Conservation (phyloP, 257 asterid species). For the Hygrophila difformis region DNA sequence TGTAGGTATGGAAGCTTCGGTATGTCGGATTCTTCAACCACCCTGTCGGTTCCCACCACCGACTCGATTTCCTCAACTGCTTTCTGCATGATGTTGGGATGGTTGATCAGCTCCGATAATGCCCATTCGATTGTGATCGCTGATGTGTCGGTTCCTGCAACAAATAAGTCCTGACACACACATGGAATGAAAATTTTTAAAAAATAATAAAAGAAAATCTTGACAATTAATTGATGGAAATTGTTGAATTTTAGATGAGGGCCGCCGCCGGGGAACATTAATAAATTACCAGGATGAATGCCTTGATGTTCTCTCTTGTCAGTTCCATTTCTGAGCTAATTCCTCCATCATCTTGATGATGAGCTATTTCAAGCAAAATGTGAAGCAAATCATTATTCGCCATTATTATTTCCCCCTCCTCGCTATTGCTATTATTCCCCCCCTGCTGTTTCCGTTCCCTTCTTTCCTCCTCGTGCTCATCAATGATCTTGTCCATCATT, state of each 20-base stretch:
- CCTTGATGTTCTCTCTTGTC: constrained; percentile 56
- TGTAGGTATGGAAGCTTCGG: constrained; percentile 54
- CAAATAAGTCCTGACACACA: constrained; percentile 55
- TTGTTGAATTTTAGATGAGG: too few species aligned
- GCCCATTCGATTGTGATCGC: constrained; percentile 85
- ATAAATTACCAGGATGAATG: constrained; percentile 44
- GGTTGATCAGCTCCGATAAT: constrained; percentile 60
- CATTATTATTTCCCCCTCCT: too few species aligned
- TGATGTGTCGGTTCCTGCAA: constrained; percentile 75
- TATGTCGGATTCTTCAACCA: constrained; percentile 56
- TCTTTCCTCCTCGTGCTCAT: constrained; percentile 37
- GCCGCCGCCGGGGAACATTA: too few species aligned
- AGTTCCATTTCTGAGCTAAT: constrained; percentile 31
- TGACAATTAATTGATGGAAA: too few species aligned
- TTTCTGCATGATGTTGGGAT: constrained; percentile 41
- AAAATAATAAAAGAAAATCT: too few species aligned
- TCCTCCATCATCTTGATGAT: constrained; percentile 21
- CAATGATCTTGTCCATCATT: constrained; percentile 54
- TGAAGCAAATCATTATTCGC: constrained; percentile 46
- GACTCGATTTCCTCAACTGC: constrained; percentile 49
- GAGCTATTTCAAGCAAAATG: constrained; percentile 54
- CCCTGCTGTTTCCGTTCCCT: constrained; percentile 14
- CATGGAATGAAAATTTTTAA: too few species aligned
- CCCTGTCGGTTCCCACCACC: constrained; percentile 27
- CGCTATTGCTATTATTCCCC: too few species aligned